Evolutionary conservation across 75 land plant genomes (phyloP).

Genomic region (Chamaecyparis obtusa): DNA sequence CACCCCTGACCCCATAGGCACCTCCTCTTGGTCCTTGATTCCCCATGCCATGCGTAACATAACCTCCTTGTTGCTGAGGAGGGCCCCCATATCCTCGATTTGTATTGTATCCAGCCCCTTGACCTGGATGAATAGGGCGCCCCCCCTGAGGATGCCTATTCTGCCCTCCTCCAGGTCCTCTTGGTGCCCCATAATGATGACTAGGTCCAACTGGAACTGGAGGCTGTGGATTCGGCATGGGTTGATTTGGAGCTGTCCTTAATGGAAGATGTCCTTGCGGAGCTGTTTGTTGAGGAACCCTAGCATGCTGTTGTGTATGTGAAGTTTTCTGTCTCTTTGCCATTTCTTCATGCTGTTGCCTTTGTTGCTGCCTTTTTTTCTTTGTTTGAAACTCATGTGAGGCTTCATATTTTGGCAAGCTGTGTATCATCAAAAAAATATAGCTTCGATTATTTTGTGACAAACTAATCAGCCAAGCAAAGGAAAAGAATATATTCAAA

Average conservation of each 20-base stretch:
- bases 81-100: conserved; percentile 29
- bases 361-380: conserved; percentile 90
- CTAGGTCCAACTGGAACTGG: conserved; percentile 44
- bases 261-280: conserved; percentile 52
- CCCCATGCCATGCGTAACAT: conserved; percentile 33
- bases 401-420: conserved; percentile 89
- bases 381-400: conserved; percentile 97
- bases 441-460: neutral
- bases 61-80: conserved; percentile 55
- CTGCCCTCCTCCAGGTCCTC: conserved; percentile 65
- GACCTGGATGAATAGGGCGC: conserved; percentile 55
- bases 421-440: conserved; percentile 17
- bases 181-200: conserved; percentile 51
- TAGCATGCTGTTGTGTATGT: conserved; percentile 71
- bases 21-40: conserved; percentile 42
- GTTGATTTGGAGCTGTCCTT: conserved; percentile 67
- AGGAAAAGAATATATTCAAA: neutral
- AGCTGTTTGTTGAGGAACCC: conserved; percentile 70
- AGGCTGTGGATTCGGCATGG: conserved; percentile 43
- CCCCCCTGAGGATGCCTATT: conserved; percentile 68
- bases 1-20: conserved; percentile 42
- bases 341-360: conserved; percentile 74
- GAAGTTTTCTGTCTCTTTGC: conserved; percentile 80
- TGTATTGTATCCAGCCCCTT: conserved; percentile 41
- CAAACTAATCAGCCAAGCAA: neutral